These are phyloP conservation scores for Camellia japonica DNA, from an alignment of 148 eudicot genomes.

Conservation along the genomic window DNA sequence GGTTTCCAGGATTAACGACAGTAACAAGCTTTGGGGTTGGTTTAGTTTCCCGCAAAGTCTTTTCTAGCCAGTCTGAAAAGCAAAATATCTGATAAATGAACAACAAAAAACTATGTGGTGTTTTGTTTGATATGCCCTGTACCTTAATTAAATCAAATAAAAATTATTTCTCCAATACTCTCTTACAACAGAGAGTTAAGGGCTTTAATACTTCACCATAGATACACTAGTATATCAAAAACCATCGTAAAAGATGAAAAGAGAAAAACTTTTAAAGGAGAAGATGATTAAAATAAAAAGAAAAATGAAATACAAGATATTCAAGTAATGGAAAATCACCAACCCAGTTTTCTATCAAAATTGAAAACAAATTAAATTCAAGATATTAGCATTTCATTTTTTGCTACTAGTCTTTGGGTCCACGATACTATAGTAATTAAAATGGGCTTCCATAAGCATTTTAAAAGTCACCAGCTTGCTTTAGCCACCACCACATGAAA, in stretches of 20 bases:
- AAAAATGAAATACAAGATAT: background rate
- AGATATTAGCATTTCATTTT: background rate
- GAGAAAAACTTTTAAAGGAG: background rate
- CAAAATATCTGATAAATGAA: slow-evolving; percentile 15
- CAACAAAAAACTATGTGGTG: background rate
- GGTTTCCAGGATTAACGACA: slow-evolving; percentile 36
- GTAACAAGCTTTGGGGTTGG: slow-evolving; percentile 38
- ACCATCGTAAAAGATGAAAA: background rate
- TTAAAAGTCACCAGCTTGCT: background rate
- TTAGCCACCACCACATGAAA: background rate
- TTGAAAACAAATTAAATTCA: background rate
- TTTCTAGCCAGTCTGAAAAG: slow-evolving; percentile 82
- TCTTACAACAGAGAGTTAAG: background rate
- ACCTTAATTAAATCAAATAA: background rate
- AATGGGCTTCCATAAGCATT: background rate
- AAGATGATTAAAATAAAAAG: background rate
- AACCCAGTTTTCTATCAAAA: background rate
- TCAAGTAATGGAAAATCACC: background rate
- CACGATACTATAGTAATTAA: background rate
- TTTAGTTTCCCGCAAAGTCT: slow-evolving; percentile 54
- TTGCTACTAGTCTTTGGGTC: no score
- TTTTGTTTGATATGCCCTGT: background rate
- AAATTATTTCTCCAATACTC: background rate
- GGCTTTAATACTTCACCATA: background rate
- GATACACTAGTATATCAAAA: background rate